Base-by-base conservation (phyloP, 2,329 filamentous ascomycete species). In the Truncatella angustata region DNA sequence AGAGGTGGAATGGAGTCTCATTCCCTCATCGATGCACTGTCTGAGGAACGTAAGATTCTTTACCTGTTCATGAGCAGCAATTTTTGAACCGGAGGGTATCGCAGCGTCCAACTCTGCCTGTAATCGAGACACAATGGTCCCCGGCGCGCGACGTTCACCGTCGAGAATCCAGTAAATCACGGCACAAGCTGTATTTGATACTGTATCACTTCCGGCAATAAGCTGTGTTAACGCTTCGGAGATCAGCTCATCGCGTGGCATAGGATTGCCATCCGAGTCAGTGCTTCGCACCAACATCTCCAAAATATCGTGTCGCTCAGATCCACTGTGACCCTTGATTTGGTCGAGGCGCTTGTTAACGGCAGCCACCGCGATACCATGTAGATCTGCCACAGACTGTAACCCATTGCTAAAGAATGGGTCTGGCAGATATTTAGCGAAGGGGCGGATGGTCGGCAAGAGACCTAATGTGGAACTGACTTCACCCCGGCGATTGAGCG, bases 1-100 rank as follows among this genome's bases (percentile, higher is more conserved):
- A 1, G 47, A 50, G 0, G 47, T 50, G 2, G 47, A 50, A 36
- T 50, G 47, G 12, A 50, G 16, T n/a, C 47, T 40, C 47, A 50
- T 50, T 18, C 35, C 47, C 47, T 50, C 47, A 11, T 50, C 47
- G 5, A 50, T 50, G 23, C 47, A 50, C 36, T 50, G 47, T 40
- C 47, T 28, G 12, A 50, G 36, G 21, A 50, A 50, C n/a, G n/a
- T 18, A 2, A 50, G 24, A 21, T 42, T 50, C 47, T 50, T 50
- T 11, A 50, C 47, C 9, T 50, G 11, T 3, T n/a, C 47, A 14
- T 50, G 47, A 1, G 35, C 9, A 4, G 47, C 47, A 32, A 50
- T 50, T 4, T 16, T 26, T 14, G 47, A 40, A 18, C 21, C 36
- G 10, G 36, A 10, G 11, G 47, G 47, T 4, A 50, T 50, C n/a